Conservation (phyloP, 495 filamentous ascomycete genomes). For the Penicillium riverlandense region DNA sequence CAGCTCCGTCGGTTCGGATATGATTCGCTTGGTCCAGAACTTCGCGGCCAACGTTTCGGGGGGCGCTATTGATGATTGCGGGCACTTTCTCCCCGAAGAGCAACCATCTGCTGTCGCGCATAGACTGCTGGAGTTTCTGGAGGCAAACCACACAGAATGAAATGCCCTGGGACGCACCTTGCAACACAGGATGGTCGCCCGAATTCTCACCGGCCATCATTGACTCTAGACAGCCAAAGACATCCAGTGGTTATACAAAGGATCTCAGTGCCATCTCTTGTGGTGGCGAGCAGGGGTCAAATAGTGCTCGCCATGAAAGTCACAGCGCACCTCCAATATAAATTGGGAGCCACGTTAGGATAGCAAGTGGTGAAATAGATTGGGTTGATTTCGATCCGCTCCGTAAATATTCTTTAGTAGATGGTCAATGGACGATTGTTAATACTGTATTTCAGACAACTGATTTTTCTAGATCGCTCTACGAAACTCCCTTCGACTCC, state of each 20-base stretch:
- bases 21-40: slow-evolving; percentile 11
- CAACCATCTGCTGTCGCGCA: slow-evolving; percentile 15
- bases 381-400: not conserved
- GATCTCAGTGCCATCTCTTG: not conserved
- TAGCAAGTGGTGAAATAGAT: not conserved
- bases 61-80: slow-evolving; percentile 18
- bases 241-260: not conserved
- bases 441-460: not conserved
- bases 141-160: slow-evolving; percentile 3
- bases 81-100: slow-evolving; percentile 19
- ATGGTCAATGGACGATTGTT: not conserved
- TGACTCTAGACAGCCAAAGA: not conserved
- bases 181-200: not conserved
- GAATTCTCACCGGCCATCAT: not conserved
- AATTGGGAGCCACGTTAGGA: not conserved
- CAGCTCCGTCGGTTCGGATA: slow-evolving; percentile 12
- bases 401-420: not conserved
- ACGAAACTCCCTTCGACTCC: no score
- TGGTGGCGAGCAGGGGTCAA: not conserved
- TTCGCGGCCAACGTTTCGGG: slow-evolving; percentile 14
- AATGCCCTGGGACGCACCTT: not conserved
- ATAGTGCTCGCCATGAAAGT: not conserved
- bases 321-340: not conserved
- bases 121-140: slow-evolving; percentile 16
- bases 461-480: no score